Percentiles rank a stretch among this genome's conserved stretches.
Evolutionary conservation across 805 yeast species (phyloP).

Genomic region (Lachancea waltii): DNA sequence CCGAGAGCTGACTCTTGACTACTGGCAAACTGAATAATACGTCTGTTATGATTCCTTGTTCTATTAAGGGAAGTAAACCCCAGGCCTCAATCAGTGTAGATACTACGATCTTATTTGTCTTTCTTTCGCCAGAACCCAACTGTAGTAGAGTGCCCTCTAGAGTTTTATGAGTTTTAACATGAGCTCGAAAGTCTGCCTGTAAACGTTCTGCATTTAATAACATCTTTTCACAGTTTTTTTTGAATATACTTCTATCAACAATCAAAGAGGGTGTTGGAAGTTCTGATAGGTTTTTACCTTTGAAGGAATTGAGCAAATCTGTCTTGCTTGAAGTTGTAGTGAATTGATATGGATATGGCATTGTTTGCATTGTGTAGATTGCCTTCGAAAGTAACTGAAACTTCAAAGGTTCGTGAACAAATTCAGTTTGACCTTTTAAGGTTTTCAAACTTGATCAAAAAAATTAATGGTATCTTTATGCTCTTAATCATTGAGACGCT

Average conservation of each 20-base stretch:
- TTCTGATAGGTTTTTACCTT: conserved; percentile 40
- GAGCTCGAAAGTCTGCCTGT: conserved; percentile 41
- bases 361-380: too few relatives aligned
- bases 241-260: conserved; percentile 38
- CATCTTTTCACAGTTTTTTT: conserved; percentile 41
- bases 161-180: conserved; percentile 72
- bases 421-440: too few relatives aligned
- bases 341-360: conserved; percentile 9
- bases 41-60: conserved; percentile 35
- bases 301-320: conserved; percentile 20
- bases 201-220: conserved; percentile 36
- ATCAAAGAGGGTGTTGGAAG: conserved; percentile 58
- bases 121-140: conserved; percentile 38
- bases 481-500: too few relatives aligned
- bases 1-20: conserved; percentile 40
- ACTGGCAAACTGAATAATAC: conserved; percentile 56
- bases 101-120: conserved; percentile 49
- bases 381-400: neutral
- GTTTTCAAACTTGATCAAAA: too few relatives aligned
- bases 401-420: too few relatives aligned
- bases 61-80: conserved; percentile 31
- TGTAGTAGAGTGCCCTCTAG: conserved; percentile 51
- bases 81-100: conserved; percentile 67
- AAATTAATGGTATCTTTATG: too few relatives aligned
- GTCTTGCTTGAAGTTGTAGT: conserved; percentile 10